Base-by-base conservation (phyloP, 2,329 filamentous ascomycete genomes). In the Waltergamsia citrina region DNA sequence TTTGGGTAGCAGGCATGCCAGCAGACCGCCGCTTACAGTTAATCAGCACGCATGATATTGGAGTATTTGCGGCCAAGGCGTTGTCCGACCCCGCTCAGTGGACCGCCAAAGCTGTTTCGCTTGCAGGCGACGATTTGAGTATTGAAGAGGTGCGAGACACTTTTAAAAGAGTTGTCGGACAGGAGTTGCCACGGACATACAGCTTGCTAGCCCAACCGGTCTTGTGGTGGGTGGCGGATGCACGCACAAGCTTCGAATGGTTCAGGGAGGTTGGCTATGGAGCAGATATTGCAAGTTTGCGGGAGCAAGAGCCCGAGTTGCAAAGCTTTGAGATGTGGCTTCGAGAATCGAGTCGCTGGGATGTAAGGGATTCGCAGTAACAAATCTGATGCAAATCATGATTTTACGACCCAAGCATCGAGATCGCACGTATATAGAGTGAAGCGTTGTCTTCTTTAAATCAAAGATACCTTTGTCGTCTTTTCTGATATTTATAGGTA, bases 31-130 rank as follows among this genome's bases (percentile, higher is more conserved):
- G 36, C 22, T 44, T 51, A 38, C 49, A 51, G 19, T 28, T 51
- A 10, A 28, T 52, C 4, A 50, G 47, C 4, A 51, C 46, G 0
- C 38, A 39, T 3, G 49, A 52, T 2, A 52, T 51, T 14, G 49
- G 49, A 2, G 31, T 43, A n/a, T 44, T 44, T 17, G 42, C 42
- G 3, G 41, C 41, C 3, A 38, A 32, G 3, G 41, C 41, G 3
- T 29, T 44, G 16, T 29, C 11, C 9, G 33, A 44, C 6, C 42
- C 42, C 3, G 39, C 43, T 27, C 15, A 19, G 11, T 44, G 42
- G 42, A 33, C 40, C 4, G 33, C 39, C 1, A 34, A 34, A 19
- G 41, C 42, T 11, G 19, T 43, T 7, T 38, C 38, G 16, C 29
- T 44, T 5, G 42, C 42, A 2, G 41, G 41, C 8, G 42, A 44